A percentile compares a stretch with the other conserved stretches of the same genome.
Conservation (phyloP, 805 yeast genomes). For the Candida corydali region DNA sequence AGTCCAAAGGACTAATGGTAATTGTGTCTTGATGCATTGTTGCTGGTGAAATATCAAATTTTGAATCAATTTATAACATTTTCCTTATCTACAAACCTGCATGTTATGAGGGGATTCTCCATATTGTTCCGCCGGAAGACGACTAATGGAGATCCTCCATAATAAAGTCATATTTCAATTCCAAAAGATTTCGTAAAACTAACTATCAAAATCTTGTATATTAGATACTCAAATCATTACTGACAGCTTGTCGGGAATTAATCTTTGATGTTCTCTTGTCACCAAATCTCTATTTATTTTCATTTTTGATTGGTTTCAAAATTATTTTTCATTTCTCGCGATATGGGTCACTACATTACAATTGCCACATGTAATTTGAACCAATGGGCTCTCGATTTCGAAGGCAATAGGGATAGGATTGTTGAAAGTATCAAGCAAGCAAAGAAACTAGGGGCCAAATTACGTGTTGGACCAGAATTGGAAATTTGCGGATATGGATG, state of each 20-base stretch:
- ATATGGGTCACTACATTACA: constrained; percentile 84
- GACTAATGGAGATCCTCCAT: too few species aligned
- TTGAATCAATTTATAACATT: background rate
- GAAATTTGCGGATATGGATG: constrained; percentile 95
- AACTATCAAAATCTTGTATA: too few species aligned
- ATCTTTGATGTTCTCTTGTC: too few species aligned
- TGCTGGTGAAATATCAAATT: background rate
- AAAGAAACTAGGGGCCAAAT: constrained; percentile 65
- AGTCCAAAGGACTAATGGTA: constrained; percentile 42
- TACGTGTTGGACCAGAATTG: constrained; percentile 95
- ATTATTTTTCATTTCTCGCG: background rate
- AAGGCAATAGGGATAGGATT: constrained; percentile 92
- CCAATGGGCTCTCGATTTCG: constrained; percentile 99
- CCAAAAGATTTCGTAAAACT: too few species aligned
- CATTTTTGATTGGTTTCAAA: background rate
- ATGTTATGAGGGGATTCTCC: background rate
- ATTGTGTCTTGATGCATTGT: constrained; percentile 20
- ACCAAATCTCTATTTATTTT: too few species aligned
- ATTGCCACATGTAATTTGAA: constrained; percentile 91
- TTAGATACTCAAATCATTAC: too few species aligned
- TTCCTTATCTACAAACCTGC: background rate
- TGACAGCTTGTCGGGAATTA: too few species aligned
- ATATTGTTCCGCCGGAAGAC: background rate
- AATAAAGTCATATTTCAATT: too few species aligned
- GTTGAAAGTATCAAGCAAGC: constrained; percentile 76